Conservation (phyloP, 1,139 yeast species). For the Saccharomyces hybrid region DNA sequence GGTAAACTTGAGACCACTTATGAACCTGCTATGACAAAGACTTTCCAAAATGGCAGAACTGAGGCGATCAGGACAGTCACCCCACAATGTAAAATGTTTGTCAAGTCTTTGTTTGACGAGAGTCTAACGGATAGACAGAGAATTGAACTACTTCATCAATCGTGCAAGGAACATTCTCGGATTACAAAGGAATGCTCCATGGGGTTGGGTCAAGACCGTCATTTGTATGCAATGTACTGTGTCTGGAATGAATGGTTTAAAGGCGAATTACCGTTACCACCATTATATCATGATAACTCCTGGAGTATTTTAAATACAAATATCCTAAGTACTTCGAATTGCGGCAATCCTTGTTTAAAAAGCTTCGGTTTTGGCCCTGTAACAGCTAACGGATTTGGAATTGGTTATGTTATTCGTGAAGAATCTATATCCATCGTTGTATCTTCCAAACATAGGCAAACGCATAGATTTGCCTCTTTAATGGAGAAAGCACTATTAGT, state of each 20-base stretch:
- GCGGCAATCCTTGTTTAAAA: conserved; percentile 82
- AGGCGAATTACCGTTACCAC: conserved; percentile 41
- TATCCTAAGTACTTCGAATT: conserved; percentile 55
- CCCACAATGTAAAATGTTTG: conserved; percentile 71
- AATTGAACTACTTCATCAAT: conserved; percentile 51
- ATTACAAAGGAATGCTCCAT: conserved; percentile 62
- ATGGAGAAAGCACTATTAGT: conserved; percentile 28
- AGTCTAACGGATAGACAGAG: conserved; percentile 53
- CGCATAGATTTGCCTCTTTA: conserved; percentile 56
- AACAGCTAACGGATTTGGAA: conserved; percentile 82
- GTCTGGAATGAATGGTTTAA: conserved; percentile 76
- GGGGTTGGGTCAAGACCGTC: conserved; percentile 88
- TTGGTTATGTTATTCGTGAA: conserved; percentile 82
- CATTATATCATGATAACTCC: conserved; percentile 72
- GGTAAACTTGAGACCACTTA: conserved; percentile 91
- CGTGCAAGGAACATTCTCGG: conserved; percentile 62
- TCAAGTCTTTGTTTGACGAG: conserved; percentile 75
- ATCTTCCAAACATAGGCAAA: conserved; percentile 85
- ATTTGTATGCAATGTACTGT: conserved; percentile 77
- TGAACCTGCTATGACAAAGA: conserved; percentile 94
- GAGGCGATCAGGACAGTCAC: conserved; percentile 86
- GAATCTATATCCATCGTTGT: conserved; percentile 81
- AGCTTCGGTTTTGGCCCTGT: conserved; percentile 92
- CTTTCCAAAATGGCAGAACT: conserved; percentile 80
- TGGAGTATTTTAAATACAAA: conserved; percentile 65